Evolutionary conservation across 163 green algal genomes (phyloP).

Genomic region (Scenedesmus sp.): DNA sequence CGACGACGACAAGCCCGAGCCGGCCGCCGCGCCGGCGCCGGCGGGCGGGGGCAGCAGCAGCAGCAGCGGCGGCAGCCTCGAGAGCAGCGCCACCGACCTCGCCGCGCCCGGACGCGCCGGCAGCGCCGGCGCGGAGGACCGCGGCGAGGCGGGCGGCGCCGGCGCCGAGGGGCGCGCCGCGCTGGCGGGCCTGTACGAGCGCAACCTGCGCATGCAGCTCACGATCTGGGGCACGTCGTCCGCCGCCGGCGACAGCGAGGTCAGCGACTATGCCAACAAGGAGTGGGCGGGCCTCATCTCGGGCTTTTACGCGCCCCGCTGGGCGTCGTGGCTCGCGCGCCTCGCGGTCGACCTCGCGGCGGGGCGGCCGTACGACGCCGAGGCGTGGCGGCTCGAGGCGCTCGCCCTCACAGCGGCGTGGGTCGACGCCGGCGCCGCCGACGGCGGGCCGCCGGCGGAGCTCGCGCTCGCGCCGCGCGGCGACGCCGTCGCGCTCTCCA

Average conservation of each 20-base stretch:
- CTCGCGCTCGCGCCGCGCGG: constrained; percentile 4
- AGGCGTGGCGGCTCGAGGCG: constrained; percentile 37
- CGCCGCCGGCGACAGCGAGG: constrained; percentile 45
- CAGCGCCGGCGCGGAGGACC: no score
- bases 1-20: background rate
- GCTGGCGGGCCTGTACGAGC: constrained; percentile 47
- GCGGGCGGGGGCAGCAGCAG: background rate
- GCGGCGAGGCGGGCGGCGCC: background rate
- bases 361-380: constrained; percentile 26
- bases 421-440: background rate
- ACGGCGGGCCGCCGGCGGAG: background rate
- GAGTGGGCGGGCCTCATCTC: constrained; percentile 59
- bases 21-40: background rate
- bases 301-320: constrained; percentile 56
- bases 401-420: constrained; percentile 41
- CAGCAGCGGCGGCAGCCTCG: background rate
- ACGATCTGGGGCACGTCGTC: constrained; percentile 37
- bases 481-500: constrained; percentile 5
- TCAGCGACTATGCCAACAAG: constrained; percentile 62
- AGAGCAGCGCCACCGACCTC: background rate
- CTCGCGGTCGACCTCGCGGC: constrained; percentile 37
- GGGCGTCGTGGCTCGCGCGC: constrained; percentile 31
- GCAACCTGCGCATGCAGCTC: constrained; percentile 55
- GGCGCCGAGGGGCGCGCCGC: background rate
- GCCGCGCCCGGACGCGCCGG: no score